Base-by-base conservation (phyloP, 2,329 filamentous ascomycete genomes). In the Alternaria dauci region DNA sequence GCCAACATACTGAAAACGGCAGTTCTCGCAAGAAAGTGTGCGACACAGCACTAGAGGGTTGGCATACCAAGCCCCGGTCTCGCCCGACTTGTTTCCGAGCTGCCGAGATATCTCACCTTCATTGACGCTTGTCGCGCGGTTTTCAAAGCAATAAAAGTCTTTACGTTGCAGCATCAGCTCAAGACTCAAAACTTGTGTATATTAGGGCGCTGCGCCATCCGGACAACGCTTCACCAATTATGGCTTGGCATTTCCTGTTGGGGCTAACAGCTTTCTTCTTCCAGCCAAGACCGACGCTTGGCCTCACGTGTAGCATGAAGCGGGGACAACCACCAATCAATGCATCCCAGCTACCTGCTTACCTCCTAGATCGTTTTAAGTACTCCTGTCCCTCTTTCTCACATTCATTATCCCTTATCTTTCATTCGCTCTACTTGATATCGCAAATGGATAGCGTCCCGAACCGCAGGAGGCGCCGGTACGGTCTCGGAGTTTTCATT, bases 11-110 rank as follows among this genome's bases (percentile, higher is more conserved):
- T 71, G 61, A 60, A 75, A 69, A 65, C 64, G 71, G 72, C 38
- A 74, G 68, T 32, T 55, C 66, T 59, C 20, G 44, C 36, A 64
- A 43, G 55, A 62, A 59, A 52, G 55, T 59, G 62, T 77, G 42
- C 70, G 74, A 73, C 43, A 60, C 66, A 57, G 74, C 75, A 73
- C 75, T 77, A 77, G 72, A 74, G 74, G 71, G 64, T 77, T 77
- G 75, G 74, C 70, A 75, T 66, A 65, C 66, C 68, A 70, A 73
- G 66, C 67, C 34, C 66, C 63, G 63, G 63, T 67, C 61, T 71
- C 63, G 71, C 67, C 68, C 61, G 64, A 60, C 63, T 66, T 69
- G 60, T 60, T 26, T 46, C 63, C 63, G 64, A 50, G 32, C 23
- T 3, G 12, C 30, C 55, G 34, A 30, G 8, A 36, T 28, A 42